Evolutionary conservation across 208 protist genomes (phyloP).

Genomic region (Acanthamoeba royreba): DNA sequence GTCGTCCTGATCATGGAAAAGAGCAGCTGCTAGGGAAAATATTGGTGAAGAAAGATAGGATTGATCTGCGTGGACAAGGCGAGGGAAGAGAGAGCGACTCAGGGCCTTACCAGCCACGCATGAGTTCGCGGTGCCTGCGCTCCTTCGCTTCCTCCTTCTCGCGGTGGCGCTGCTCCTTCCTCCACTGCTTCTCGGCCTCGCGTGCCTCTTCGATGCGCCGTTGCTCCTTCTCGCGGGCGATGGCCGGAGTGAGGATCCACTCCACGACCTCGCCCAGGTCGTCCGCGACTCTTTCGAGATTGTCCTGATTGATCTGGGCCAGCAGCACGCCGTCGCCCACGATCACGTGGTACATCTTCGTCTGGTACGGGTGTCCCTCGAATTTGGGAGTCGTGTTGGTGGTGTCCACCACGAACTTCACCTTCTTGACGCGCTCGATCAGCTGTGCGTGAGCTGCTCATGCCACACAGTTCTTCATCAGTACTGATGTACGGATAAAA

Average conservation of each 20-base stretch:
- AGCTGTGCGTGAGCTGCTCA: not conserved
- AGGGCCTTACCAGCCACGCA: not conserved
- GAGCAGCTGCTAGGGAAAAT: no score
- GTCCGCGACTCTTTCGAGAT: no score
- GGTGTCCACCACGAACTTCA: not conserved
- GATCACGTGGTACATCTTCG: slow-evolving; percentile 10
- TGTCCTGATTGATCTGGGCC: not conserved
- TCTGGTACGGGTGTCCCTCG: not conserved
- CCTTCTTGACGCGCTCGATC: not conserved
- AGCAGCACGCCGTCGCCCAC: not conserved
- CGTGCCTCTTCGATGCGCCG: not conserved
- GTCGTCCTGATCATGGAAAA: no score
- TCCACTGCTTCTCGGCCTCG: not conserved
- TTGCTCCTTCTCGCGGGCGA: slow-evolving; percentile 6
- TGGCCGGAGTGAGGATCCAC: slow-evolving; percentile 8
- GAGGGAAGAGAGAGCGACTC: not conserved
- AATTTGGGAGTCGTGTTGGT: not conserved
- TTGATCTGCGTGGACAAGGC: no score
- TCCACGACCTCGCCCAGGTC: not conserved
- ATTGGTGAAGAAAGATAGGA: no score
- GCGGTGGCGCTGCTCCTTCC: not conserved
- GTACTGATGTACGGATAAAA: not conserved
- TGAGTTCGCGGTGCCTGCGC: slow-evolving; percentile 6
- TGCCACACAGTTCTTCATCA: not conserved
- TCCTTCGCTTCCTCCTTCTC: slow-evolving; percentile 4